A percentile compares a stretch with the other conserved stretches of the same genome.
Conservation (phyloP, 1,284 basidiomycete genomes). For the Tylopilus microsporus region DNA sequence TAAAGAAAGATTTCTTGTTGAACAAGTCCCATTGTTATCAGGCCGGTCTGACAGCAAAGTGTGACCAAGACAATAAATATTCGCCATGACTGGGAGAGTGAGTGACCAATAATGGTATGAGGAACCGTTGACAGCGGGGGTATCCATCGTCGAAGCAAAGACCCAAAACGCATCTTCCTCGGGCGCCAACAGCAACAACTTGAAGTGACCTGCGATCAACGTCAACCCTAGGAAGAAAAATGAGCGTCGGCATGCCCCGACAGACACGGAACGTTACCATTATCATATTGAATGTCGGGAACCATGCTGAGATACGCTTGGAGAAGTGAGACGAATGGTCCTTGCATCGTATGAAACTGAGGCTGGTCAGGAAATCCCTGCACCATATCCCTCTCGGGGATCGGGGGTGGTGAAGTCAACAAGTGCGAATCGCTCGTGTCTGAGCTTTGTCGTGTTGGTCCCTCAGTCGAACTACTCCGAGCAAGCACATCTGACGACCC, state of each 20-base stretch:
- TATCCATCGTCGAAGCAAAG: slow-evolving; percentile 84
- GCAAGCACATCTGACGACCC: slow-evolving; percentile 19
- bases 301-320: too few relatives aligned
- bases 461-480: slow-evolving; percentile 20
- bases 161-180: slow-evolving; percentile 96
- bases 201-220: slow-evolving; percentile 70
- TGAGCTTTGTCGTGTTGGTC: slow-evolving; percentile 16
- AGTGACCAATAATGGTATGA: slow-evolving; percentile 95
- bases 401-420: slow-evolving; percentile 23
- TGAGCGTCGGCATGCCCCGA: background rate
- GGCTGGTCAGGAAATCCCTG: too few relatives aligned
- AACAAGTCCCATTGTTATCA: slow-evolving; percentile 87
- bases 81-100: slow-evolving; percentile 91
- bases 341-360: too few relatives aligned
- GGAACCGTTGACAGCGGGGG: slow-evolving; percentile 82
- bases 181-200: slow-evolving; percentile 76
- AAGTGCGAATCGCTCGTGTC: slow-evolving; percentile 27
- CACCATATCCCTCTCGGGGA: background rate
- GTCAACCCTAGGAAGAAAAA: slow-evolving; percentile 53
- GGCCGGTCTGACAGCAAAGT: slow-evolving; percentile 91
- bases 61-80: slow-evolving; percentile 91
- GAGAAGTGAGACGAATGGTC: too few relatives aligned
- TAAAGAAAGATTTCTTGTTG: slow-evolving; percentile 97
- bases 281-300: slow-evolving; percentile 29
- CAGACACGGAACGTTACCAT: slow-evolving; percentile 32